A percentile compares a stretch with the other conserved stretches of the same genome.
Conservation (phyloP, 176 grass and related monocot genomes). For the Miscanthus lutarioriparius region DNA sequence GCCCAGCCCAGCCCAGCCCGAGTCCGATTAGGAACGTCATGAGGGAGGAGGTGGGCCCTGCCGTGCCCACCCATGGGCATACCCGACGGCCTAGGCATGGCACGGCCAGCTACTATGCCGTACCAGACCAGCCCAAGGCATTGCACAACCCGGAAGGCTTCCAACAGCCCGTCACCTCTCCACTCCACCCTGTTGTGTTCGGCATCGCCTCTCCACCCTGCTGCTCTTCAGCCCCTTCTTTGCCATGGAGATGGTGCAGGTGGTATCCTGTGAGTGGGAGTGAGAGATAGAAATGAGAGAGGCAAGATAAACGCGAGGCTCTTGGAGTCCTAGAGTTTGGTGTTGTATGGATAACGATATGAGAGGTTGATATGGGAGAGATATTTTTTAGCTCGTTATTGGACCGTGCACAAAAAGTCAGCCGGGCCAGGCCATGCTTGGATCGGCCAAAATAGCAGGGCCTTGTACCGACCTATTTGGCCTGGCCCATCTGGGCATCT, state of each 20-base stretch:
- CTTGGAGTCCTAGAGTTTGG: neutral
- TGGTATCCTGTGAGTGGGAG: neutral
- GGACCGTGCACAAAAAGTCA: neutral
- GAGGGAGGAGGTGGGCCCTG: neutral
- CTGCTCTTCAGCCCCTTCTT: neutral
- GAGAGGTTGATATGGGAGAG: neutral
- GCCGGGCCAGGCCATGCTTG: neutral
- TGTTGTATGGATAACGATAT: neutral
- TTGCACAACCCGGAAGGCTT: neutral
- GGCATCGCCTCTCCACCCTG: neutral
- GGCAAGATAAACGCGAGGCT: neutral
- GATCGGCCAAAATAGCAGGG: neutral
- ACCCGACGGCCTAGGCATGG: neutral
- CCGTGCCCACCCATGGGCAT: neutral
- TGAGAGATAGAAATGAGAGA: neutral
- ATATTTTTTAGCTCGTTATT: neutral
- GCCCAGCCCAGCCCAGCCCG: neutral
- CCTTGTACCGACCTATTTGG: neutral
- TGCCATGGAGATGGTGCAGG: neutral
- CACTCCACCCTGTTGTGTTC: neutral
- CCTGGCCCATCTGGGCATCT: neutral
- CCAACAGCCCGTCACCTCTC: neutral
- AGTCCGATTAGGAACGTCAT: neutral
- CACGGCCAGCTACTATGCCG: neutral
- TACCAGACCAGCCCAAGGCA: neutral